Conservation (phyloP, 306 rosid genomes). For the Ceratonia siliqua region DNA sequence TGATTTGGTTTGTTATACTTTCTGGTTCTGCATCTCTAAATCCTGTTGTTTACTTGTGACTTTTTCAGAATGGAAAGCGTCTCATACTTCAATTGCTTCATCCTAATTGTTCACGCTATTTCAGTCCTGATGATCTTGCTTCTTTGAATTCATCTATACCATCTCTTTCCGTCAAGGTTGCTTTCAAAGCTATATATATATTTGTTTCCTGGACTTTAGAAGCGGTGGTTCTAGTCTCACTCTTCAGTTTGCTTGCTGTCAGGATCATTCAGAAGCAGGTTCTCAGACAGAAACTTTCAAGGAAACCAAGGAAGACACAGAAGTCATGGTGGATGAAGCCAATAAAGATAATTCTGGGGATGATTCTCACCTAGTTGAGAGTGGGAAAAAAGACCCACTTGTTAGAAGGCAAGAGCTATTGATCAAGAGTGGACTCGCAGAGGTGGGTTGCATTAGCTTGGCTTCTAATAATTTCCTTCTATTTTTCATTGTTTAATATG, state of each 20-base stretch:
- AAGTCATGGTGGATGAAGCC: slow-evolving; percentile 38
- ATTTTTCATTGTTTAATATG: slow-evolving; percentile 16
- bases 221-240: slow-evolving; percentile 30
- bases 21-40: slow-evolving; percentile 17
- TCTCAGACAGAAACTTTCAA: slow-evolving; percentile 40
- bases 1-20: slow-evolving; percentile 1
- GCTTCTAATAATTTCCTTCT: slow-evolving; percentile 2
- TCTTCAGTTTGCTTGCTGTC: slow-evolving; percentile 18
- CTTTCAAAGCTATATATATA: slow-evolving; percentile 20
- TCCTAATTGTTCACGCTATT: slow-evolving; percentile 83
- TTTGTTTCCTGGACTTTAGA: neutral
- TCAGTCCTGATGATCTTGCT: slow-evolving; percentile 77
- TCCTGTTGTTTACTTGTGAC: slow-evolving; percentile 25
- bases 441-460: slow-evolving; percentile 60
- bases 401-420: slow-evolving; percentile 85
- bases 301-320: slow-evolving; percentile 48
- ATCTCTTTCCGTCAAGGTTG: slow-evolving; percentile 75
- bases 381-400: slow-evolving; percentile 91
- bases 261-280: slow-evolving; percentile 55
- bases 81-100: slow-evolving; percentile 71
- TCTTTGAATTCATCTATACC: slow-evolving; percentile 71
- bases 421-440: slow-evolving; percentile 91
- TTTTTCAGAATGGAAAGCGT: slow-evolving; percentile 82
- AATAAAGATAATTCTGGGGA: slow-evolving; percentile 44
- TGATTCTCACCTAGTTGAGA: slow-evolving; percentile 52